phyloP scores from a whole-genome alignment of 306 rosid species.

The Castanospermum australe region DNA sequence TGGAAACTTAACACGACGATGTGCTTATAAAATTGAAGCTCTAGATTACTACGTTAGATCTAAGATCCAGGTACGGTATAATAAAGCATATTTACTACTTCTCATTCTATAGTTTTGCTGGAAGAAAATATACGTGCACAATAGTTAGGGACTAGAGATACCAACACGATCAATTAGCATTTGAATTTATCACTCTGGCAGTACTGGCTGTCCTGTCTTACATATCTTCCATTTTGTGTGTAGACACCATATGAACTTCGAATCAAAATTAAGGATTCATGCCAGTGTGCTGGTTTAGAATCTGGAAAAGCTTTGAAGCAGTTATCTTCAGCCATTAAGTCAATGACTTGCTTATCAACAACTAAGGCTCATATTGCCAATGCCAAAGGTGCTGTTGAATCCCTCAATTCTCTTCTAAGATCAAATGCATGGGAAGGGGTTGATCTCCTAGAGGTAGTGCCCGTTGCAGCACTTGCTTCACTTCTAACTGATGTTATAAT shows the following conservation, averaged over 20 bases:
- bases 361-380: neutral
- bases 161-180: too few species aligned
- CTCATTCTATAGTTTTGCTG: too few species aligned
- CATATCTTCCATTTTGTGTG: neutral
- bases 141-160: too few species aligned
- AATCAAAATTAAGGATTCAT: constrained; percentile 22
- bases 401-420: constrained; percentile 1
- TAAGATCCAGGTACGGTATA: neutral
- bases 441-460: constrained; percentile 5
- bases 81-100: too few species aligned
- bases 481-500: neutral
- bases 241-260: constrained; percentile 18
- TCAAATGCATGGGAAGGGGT: neutral
- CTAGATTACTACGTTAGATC: constrained; percentile 29
- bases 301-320: constrained; percentile 32
- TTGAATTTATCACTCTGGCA: too few species aligned
- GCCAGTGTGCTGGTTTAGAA: constrained; percentile 23
- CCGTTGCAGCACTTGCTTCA: constrained; percentile 8
- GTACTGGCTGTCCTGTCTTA: too few species aligned
- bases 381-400: constrained; percentile 5
- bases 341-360: constrained; percentile 16
- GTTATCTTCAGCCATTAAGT: constrained; percentile 23
- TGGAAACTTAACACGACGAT: constrained; percentile 37
- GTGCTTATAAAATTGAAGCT: constrained; percentile 38
- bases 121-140: too few species aligned